Conservation (phyloP, 257 asterid species). For the Henckelia pumila region DNA sequence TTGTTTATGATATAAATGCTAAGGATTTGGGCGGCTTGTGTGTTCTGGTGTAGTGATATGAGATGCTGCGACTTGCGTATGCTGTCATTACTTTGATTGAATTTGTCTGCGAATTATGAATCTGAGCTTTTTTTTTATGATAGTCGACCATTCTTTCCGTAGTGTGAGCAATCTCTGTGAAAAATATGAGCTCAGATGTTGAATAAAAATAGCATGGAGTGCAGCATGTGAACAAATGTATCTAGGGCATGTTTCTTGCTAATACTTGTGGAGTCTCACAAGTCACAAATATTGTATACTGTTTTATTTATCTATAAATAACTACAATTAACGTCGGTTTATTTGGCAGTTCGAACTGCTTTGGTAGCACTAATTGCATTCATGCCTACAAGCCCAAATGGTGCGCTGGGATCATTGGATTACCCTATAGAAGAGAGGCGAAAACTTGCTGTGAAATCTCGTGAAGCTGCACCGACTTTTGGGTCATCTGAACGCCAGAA, state of each 20-base stretch:
- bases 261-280: neutral
- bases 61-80: neutral
- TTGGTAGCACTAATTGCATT: slow-evolving; percentile 86
- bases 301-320: neutral
- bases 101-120: neutral
- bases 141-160: neutral
- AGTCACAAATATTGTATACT: too few relatives aligned
- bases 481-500: slow-evolving; percentile 76
- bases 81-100: neutral
- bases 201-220: neutral
- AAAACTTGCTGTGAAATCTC: slow-evolving; percentile 74
- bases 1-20: neutral
- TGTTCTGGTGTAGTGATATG: neutral
- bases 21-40: neutral
- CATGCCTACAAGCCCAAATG: slow-evolving; percentile 91
- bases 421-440: slow-evolving; percentile 78
- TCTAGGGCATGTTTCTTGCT: neutral
- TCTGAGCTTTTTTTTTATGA: neutral
- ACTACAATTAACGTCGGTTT: slow-evolving; percentile 7
- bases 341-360: slow-evolving; percentile 81
- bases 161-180: neutral
- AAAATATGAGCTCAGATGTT: neutral
- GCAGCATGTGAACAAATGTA: neutral
- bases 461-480: slow-evolving; percentile 60
- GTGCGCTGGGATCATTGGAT: slow-evolving; percentile 85